These are phyloP conservation scores for Dictyostelium firmibasis DNA, from an alignment of 78 protist species.

Conservation along the genomic window DNA sequence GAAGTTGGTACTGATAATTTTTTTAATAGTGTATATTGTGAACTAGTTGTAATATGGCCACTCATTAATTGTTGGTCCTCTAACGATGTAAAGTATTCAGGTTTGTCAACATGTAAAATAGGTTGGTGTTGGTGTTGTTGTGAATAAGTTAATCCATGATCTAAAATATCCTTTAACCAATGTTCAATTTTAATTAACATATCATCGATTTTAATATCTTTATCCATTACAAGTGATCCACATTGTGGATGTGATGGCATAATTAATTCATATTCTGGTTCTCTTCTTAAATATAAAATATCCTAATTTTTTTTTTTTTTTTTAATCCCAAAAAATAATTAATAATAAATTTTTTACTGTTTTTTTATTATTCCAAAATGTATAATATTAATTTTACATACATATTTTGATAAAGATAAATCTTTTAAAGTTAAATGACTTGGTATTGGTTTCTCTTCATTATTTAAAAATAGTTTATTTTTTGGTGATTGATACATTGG, in stretches of 20 bases:
- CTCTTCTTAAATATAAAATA: constrained; percentile 58
- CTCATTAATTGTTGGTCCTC: constrained; percentile 54
- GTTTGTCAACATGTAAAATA: constrained; percentile 1
- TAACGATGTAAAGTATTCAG: constrained; percentile 34
- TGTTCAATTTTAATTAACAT: constrained; percentile 12
- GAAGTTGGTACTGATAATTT: constrained; percentile 49
- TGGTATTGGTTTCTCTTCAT: constrained; percentile 53
- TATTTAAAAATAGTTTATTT: constrained; percentile 55
- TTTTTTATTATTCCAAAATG: no score
- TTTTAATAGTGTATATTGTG: constrained; percentile 30
- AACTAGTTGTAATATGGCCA: constrained; percentile 17
- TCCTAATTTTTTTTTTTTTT: neutral
- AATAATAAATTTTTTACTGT: neutral
- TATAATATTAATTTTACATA: neutral
- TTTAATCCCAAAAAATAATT: neutral
- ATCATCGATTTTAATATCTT: constrained; percentile 63
- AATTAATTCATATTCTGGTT: constrained; percentile 62
- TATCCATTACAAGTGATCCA: constrained; percentile 53
- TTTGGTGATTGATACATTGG: constrained; percentile 64
- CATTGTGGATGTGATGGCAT: constrained; percentile 22
- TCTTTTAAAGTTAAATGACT: constrained; percentile 19
- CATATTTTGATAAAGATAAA: constrained; percentile 5
- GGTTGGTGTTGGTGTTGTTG: neutral
- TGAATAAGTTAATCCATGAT: neutral
- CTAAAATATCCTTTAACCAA: constrained; percentile 35